A percentile compares a stretch with the other conserved stretches of the same genome.
These are phyloP conservation scores for Stagonosporopsis rhizophila DNA, from an alignment of 2,329 filamentous ascomycete genomes.

Conservation along the genomic window DNA sequence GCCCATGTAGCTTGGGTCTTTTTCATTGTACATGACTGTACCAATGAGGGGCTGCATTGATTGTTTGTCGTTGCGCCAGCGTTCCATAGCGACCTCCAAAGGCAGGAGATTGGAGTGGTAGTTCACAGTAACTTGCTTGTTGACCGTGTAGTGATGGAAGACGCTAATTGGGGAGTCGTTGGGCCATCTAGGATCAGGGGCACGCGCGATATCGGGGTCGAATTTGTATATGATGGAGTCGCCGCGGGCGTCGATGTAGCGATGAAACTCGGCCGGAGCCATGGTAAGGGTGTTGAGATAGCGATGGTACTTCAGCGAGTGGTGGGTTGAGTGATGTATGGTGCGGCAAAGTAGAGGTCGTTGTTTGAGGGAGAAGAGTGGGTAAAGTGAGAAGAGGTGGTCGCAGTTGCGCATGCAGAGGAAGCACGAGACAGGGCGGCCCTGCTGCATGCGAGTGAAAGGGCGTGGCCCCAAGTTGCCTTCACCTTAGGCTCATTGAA, in stretches of 20 bases:
- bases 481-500: background rate
- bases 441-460: background rate
- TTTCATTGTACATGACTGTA: constrained; percentile 20
- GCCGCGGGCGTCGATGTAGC: constrained; percentile 22
- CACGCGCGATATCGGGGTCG: constrained; percentile 18
- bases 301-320: background rate
- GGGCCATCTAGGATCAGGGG: constrained; percentile 2
- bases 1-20: background rate
- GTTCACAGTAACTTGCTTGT: background rate
- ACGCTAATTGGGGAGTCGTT: constrained; percentile 19
- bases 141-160: constrained; percentile 19
- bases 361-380: background rate
- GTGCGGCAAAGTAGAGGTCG: background rate
- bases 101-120: constrained; percentile 19
- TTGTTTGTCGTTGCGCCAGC: constrained; percentile 21
- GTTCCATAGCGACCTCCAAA: constrained; percentile 10
- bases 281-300: constrained; percentile 1
- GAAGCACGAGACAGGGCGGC: background rate
- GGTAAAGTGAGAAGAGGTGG: background rate
- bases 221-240: constrained; percentile 28
- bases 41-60: constrained; percentile 10
- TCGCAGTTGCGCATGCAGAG: background rate
- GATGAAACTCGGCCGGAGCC: constrained; percentile 19
- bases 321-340: background rate
- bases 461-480: background rate